Evolutionary conservation across 176 grass and related monocot genomes (phyloP).

Genomic region (Poa pratensis): DNA sequence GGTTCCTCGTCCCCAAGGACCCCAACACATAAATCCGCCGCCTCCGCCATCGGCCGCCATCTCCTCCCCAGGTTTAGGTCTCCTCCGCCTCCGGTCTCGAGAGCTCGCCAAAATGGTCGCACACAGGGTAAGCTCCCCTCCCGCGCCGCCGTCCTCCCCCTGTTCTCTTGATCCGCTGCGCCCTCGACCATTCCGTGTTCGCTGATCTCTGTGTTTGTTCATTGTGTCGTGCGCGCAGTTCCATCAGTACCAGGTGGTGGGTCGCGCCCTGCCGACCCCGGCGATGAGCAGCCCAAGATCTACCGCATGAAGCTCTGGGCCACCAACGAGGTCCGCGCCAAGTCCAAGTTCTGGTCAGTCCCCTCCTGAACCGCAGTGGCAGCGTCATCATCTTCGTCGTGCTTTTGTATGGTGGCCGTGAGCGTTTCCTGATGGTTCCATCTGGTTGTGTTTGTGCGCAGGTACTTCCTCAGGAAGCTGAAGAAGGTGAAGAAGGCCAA

Average conservation of each 20-base stretch:
- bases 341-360: conserved; percentile 86
- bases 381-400: not conserved
- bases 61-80: conserved; percentile 41
- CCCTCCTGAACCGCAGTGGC: not conserved
- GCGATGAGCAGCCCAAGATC: conserved; percentile 93
- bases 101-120: conserved; percentile 63
- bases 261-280: conserved; percentile 78
- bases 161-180: not conserved
- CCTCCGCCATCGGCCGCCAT: conserved; percentile 42
- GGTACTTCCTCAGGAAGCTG: conserved; percentile 95
- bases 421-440: not conserved
- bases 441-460: conserved; percentile 33
- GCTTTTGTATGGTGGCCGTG: not conserved
- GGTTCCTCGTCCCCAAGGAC: conserved; percentile 22
- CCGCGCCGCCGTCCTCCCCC: not conserved
- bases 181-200: not conserved
- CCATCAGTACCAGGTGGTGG: conserved; percentile 98
- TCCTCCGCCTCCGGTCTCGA: conserved; percentile 27
- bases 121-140: conserved; percentile 62
- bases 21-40: not conserved
- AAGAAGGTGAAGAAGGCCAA: conserved; percentile 99
- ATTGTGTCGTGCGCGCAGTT: conserved; percentile 53
- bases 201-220: conserved; percentile 24
- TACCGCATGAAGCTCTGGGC: conserved; percentile 99
- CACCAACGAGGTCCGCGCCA: conserved; percentile 95